A percentile compares a stretch with the other conserved stretches of the same genome.
These are phyloP conservation scores for Solanum hybrid DNA, from an alignment of 305 asterid species.

Conservation along the genomic window DNA sequence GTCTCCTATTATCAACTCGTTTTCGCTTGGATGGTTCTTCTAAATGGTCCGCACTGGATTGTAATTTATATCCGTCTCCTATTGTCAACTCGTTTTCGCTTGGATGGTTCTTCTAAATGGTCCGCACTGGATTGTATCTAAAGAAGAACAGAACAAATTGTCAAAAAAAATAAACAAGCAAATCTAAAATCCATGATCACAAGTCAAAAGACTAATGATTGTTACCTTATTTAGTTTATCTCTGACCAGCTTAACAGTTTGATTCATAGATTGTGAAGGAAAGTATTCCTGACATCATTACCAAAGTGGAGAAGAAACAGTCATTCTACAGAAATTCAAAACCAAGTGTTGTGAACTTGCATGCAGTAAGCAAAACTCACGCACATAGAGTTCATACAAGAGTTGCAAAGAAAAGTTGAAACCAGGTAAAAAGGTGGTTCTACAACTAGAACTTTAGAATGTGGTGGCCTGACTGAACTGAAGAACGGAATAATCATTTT, in stretches of 20 bases:
- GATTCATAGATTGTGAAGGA: constrained; percentile 71
- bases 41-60: too few species aligned
- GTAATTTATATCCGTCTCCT: background rate
- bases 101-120: constrained; percentile 38
- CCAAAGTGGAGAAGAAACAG: background rate
- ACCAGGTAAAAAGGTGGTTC: background rate
- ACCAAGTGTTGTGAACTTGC: background rate
- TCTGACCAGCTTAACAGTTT: constrained; percentile 65
- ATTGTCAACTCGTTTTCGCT: constrained; percentile 44
- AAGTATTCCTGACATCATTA: constrained; percentile 55
- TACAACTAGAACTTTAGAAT: background rate
- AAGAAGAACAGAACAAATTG: constrained; percentile 6
- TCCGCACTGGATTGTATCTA: constrained; percentile 53
- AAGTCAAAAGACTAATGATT: background rate
- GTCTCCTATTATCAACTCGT: too few species aligned
- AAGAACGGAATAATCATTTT: background rate
- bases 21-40: too few species aligned
- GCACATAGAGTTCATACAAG: background rate
- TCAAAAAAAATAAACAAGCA: background rate
- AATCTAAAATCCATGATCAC: background rate
- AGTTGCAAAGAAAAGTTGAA: background rate
- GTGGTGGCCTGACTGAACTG: background rate
- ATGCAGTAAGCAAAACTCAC: background rate
- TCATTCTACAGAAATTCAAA: background rate
- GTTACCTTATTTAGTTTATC: constrained; percentile 64